Conservation (phyloP, 2,329 filamentous ascomycete genomes). For the Ascochyta clinopodiicola region DNA sequence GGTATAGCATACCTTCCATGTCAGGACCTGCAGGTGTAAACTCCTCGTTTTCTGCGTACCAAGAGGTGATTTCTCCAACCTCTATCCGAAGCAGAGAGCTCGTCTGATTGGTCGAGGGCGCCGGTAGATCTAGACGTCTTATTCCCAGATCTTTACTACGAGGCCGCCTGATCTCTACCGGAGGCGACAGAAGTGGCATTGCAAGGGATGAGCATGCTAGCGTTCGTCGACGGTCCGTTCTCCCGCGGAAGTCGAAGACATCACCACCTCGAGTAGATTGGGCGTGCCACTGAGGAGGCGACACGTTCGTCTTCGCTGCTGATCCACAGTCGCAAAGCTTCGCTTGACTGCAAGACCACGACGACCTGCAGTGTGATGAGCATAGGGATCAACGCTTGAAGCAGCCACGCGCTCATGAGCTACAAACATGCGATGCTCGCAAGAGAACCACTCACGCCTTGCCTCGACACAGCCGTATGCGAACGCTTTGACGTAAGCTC, state of each 20-base stretch:
- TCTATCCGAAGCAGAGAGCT: background rate
- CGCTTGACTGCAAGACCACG: slow-evolving; percentile 1
- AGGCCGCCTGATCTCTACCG: slow-evolving; percentile 2
- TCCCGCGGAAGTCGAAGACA: slow-evolving; percentile 15
- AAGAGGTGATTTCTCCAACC: background rate
- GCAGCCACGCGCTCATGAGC: slow-evolving; percentile 23
- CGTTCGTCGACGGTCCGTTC: slow-evolving; percentile 20
- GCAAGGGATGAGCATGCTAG: slow-evolving; percentile 1
- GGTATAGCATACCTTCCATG: too few relatives aligned
- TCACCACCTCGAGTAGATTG: background rate
- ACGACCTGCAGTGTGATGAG: slow-evolving; percentile 5
- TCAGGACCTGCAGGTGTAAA: background rate
- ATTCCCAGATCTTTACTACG: slow-evolving; percentile 15
- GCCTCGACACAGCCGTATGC: slow-evolving; percentile 4
- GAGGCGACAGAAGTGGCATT: background rate
- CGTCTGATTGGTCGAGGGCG: background rate
- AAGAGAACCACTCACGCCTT: slow-evolving; percentile 20
- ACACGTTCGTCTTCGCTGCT: background rate
- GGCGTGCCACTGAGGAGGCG: background rate
- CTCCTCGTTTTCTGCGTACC: background rate
- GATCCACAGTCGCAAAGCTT: slow-evolving; percentile 8
- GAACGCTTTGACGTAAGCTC: background rate
- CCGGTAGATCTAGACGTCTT: slow-evolving; percentile 16
- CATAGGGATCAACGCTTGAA: slow-evolving; percentile 4
- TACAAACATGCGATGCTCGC: slow-evolving; percentile 4